A percentile compares a stretch with the other conserved stretches of the same genome.
These are phyloP conservation scores for Phytophthora pseudosyringae DNA, from an alignment of 352 stramenopile genomes.

Conservation along the genomic window DNA sequence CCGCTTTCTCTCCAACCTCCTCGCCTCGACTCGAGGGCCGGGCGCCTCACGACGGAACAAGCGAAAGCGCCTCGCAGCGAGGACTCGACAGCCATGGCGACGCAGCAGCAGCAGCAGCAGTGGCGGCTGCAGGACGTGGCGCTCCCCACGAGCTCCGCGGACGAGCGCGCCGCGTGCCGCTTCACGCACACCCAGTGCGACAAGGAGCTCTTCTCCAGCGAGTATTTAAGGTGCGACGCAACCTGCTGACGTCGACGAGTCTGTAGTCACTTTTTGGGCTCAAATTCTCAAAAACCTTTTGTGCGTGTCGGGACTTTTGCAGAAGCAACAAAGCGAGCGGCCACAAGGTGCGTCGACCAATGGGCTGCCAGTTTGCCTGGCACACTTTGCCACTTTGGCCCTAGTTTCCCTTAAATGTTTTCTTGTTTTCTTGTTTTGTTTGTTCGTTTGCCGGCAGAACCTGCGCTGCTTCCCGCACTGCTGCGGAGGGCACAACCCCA, in stretches of 20 bases:
- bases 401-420: too few relatives aligned
- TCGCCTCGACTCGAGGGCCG: too few relatives aligned
- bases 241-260: not conserved
- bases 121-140: constrained; percentile 33
- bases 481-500: constrained; percentile 83
- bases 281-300: too few relatives aligned
- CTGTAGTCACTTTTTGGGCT: not conserved
- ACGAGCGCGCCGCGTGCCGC: constrained; percentile 24
- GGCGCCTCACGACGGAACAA: not conserved
- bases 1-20: constrained; percentile 22
- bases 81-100: constrained; percentile 24
- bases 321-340: constrained; percentile 89
- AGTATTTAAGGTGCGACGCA: constrained; percentile 69
- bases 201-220: constrained; percentile 73
- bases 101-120: constrained; percentile 12
- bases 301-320: not conserved
- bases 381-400: too few relatives aligned
- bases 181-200: constrained; percentile 81
- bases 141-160: constrained; percentile 16
- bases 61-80: not conserved
- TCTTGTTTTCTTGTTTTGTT: too few relatives aligned
- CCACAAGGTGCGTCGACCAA: constrained; percentile 53
- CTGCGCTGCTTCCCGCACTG: constrained; percentile 86
- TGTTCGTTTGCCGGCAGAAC: constrained; percentile 39
- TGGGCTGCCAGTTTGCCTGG: too few relatives aligned